Percentiles rank a stretch among this genome's conserved stretches.
Conservation (phyloP, 352 stramenopile genomes). For the Globisporangium apiculatum region DNA sequence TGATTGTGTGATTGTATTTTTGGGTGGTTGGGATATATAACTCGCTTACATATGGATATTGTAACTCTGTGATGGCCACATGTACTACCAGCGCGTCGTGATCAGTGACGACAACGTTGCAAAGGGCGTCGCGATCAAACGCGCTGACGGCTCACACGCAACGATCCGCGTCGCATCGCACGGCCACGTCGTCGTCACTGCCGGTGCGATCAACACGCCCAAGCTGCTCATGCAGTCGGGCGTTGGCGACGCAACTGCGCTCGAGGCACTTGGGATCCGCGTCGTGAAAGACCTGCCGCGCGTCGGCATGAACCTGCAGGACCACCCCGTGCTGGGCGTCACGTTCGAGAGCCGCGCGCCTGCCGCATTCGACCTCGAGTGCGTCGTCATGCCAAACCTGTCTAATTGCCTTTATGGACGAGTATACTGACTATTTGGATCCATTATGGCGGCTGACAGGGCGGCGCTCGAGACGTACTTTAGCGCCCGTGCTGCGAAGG, state of each 20-base stretch:
- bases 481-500: slow-evolving; percentile 17
- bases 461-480: slow-evolving; percentile 45
- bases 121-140: slow-evolving; percentile 34
- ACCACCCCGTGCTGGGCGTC: slow-evolving; percentile 80
- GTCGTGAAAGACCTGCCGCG: slow-evolving; percentile 60
- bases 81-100: slow-evolving; percentile 25
- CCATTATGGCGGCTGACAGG: slow-evolving; percentile 11
- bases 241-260: slow-evolving; percentile 32
- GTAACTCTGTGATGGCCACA: background rate
- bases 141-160: slow-evolving; percentile 25
- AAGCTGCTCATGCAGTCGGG: slow-evolving; percentile 79
- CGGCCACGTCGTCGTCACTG: slow-evolving; percentile 65
- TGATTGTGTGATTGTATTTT: too few relatives aligned
- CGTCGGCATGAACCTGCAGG: slow-evolving; percentile 87
- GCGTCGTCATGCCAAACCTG: slow-evolving; percentile 8
- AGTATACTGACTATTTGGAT: background rate
- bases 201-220: slow-evolving; percentile 82
- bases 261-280: slow-evolving; percentile 36
- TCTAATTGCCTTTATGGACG: background rate
- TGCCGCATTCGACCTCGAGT: slow-evolving; percentile 35
- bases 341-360: slow-evolving; percentile 38
- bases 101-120: slow-evolving; percentile 29
- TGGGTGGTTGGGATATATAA: too few relatives aligned
- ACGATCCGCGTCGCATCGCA: slow-evolving; percentile 30
- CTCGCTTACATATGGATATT: too few relatives aligned